Conservation (phyloP, 2,329 filamentous ascomycete genomes). For the Zopfia rhizophila region DNA sequence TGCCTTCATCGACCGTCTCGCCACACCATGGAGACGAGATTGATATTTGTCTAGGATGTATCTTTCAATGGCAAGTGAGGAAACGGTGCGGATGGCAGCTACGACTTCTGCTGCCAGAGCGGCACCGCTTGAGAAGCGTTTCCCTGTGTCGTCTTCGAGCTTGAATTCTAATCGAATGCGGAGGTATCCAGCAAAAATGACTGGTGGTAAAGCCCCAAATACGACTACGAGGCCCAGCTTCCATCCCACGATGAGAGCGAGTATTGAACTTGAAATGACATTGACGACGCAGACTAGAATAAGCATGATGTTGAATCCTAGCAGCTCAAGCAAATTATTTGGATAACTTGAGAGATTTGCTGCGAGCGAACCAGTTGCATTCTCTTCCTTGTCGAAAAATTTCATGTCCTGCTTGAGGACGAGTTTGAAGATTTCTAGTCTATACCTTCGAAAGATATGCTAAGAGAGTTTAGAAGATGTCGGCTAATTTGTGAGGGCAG, state of each 20-base stretch:
- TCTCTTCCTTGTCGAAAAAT: conserved; percentile 91
- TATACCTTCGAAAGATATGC: conserved; percentile 44
- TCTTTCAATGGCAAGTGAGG: conserved; percentile 84
- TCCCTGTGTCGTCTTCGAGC: conserved; percentile 74
- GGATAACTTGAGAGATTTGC: conserved; percentile 73
- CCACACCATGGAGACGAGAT: conserved; percentile 66
- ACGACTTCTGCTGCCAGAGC: conserved; percentile 93
- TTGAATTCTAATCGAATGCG: conserved; percentile 91
- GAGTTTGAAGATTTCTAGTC: conserved; percentile 75
- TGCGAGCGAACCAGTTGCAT: conserved; percentile 87
- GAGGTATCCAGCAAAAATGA: conserved; percentile 79
- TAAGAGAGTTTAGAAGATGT: conserved; percentile 19
- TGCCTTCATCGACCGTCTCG: conserved; percentile 67
- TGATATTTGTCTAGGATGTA: conserved; percentile 79
- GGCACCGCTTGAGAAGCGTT: conserved; percentile 67
- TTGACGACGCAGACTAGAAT: conserved; percentile 84
- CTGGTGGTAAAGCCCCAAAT: conserved; percentile 74
- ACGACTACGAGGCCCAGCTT: conserved; percentile 85
- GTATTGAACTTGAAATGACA: conserved; percentile 75
- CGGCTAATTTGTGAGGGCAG: conserved; percentile 36
- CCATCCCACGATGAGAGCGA: conserved; percentile 83
- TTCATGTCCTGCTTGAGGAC: conserved; percentile 93
- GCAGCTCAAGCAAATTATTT: conserved; percentile 87
- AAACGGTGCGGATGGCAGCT: conserved; percentile 92
- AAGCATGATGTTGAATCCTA: conserved; percentile 87